Evolutionary conservation across 371 early-diverging fungal species (phyloP), one percentile per base, ranked within the genome.

Genomic region (Mortierella sp.): DNA sequence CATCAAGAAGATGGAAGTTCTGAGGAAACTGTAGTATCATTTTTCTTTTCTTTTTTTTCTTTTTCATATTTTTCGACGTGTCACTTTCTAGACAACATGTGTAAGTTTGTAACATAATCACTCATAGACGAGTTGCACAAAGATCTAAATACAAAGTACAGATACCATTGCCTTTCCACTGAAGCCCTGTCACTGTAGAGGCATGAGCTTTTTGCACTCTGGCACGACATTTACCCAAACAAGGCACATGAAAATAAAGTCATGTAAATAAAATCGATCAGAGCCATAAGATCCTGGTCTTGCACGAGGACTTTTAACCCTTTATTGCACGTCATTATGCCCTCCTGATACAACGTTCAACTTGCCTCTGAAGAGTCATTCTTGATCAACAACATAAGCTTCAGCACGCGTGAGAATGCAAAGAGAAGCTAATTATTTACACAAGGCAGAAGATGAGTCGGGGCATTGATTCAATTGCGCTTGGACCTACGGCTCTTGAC

Each of bases 1-100:
- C 65, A 72, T 90, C 49, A 86, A 87, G 73, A 87, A 86, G 51
- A 85, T 88, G 63, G 91, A 91, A 72, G 87, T 89, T 5, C 72
- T 86, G n/a, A 64, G 85, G 32, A 84, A 84, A 62, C 61, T 86
- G 62, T 85, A 79, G 75, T 11, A 54, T 20, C 14, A 28, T 37
- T 22, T 18, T 12, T 16, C 4, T 22, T 37, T 51, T 58, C 26
- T 58, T 58, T 66, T 26, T 16, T 57, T 43, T 28, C 16, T 35
- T 51, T 24, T n/a, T 64, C 26, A 47, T 16, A n/a, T 24, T 55
- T 20, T 18, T 55, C 28, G 26, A 28, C 55, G 18, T 55, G n/a
- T 51, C 51, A n/a, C 51, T 51, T 51, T 51, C 51, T 51, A 51
- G 51, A 51, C 18, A 8, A 14, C n/a, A 51, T 18, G 47, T 51